Conservation (phyloP, 441 rosid genomes). For the Adansonia madagascariensis region DNA sequence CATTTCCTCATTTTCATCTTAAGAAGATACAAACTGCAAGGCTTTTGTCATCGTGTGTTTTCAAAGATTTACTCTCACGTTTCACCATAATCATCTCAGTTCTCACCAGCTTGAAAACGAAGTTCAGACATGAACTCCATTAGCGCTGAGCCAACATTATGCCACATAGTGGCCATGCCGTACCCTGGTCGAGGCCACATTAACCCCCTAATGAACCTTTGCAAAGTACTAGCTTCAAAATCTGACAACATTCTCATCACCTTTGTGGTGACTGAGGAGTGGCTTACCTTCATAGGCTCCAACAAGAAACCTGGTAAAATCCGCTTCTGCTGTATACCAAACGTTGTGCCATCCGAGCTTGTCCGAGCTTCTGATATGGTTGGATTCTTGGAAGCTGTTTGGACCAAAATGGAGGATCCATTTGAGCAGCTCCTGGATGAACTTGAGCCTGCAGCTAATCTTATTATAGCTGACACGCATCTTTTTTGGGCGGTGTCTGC, state of each 20-base stretch:
- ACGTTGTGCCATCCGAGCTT: constrained; percentile 62
- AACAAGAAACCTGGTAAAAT: constrained; percentile 38
- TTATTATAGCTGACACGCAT: constrained; percentile 51
- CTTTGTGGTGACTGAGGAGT: constrained; percentile 36
- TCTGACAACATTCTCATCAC: constrained; percentile 28
- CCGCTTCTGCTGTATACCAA: constrained; percentile 48
- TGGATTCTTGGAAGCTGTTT: constrained; percentile 50
- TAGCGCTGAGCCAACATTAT: neutral
- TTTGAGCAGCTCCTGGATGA: constrained; percentile 53
- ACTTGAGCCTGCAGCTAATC: constrained; percentile 35
- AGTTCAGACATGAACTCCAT: constrained; percentile 10
- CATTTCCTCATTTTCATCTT: neutral
- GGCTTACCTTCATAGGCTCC: constrained; percentile 37
- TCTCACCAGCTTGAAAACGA: neutral
- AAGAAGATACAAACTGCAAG: neutral
- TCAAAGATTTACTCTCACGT: neutral
- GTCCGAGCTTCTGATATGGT: constrained; percentile 43
- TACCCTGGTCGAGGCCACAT: constrained; percentile 47
- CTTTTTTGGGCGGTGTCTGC: constrained; percentile 47
- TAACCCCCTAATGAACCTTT: constrained; percentile 37
- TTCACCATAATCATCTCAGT: neutral
- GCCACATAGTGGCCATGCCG: constrained; percentile 41
- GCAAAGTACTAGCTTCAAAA: constrained; percentile 30
- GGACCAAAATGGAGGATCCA: constrained; percentile 54
- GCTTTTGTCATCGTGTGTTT: neutral